These are phyloP conservation scores for Aspergillus leporis DNA, from an alignment of 495 filamentous ascomycete genomes.

Conservation along the genomic window DNA sequence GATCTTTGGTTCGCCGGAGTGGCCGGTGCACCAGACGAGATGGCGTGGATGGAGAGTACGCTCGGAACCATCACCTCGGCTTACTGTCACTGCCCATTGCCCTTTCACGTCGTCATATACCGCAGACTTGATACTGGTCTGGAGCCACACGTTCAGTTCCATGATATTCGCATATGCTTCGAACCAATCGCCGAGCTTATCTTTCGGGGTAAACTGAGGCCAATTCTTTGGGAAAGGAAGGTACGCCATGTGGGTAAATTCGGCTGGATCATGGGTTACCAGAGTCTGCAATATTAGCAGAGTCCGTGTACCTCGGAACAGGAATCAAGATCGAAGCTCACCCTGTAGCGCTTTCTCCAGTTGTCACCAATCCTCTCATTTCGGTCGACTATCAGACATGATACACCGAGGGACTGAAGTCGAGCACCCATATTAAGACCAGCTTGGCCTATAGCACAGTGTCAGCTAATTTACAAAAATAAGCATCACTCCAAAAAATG, in stretches of 20 bases:
- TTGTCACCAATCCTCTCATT: constrained; percentile 71
- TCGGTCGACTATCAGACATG: constrained; percentile 64
- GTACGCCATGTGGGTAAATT: constrained; percentile 76
- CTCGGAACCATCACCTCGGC: constrained; percentile 41
- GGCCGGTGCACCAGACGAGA: constrained; percentile 52
- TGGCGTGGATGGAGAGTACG: constrained; percentile 47
- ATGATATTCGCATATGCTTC: constrained; percentile 69
- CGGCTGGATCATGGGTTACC: constrained; percentile 71
- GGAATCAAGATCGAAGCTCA: constrained; percentile 12
- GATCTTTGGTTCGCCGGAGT: constrained; percentile 49
- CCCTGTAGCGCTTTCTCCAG: constrained; percentile 67
- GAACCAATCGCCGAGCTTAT: constrained; percentile 78
- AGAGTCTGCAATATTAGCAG: constrained; percentile 26
- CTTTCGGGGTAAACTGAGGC: constrained; percentile 72
- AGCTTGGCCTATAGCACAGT: constrained; percentile 35
- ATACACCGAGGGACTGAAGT: constrained; percentile 66
- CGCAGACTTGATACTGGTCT: constrained; percentile 51
- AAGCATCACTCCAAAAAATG: constrained; percentile 8
- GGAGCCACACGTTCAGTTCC: constrained; percentile 75
- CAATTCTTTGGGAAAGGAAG: constrained; percentile 68
- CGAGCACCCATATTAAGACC: constrained; percentile 65
- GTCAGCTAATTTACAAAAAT: neutral
- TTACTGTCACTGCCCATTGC: constrained; percentile 61
- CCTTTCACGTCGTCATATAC: constrained; percentile 53
- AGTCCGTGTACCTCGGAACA: neutral